Conservation (phyloP, 768 basidiomycete species). For the Mycena albidolilacea region DNA sequence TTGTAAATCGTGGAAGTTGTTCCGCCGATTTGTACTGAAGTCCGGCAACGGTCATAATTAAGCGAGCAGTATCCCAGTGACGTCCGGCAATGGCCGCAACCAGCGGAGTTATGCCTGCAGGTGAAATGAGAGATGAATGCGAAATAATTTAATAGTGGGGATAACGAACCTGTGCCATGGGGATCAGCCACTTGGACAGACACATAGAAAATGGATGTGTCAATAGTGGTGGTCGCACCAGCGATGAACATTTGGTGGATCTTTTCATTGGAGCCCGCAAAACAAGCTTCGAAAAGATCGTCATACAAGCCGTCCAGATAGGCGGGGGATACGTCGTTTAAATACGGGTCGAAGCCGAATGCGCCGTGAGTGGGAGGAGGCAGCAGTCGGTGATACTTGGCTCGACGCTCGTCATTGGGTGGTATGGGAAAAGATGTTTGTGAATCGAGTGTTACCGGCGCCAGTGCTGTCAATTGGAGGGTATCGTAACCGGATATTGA, state of each 20-base stretch:
- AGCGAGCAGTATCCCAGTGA: conserved; percentile 71
- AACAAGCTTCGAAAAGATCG: conserved; percentile 71
- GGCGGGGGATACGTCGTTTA: too few relatives aligned
- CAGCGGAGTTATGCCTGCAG: conserved; percentile 62
- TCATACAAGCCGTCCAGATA: conserved; percentile 55
- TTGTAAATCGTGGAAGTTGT: conserved; percentile 36
- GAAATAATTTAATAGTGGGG: too few relatives aligned
- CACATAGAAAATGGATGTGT: background rate
- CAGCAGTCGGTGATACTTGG: background rate
- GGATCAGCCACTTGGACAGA: background rate
- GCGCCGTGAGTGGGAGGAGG: conserved; percentile 42
- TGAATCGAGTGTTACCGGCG: background rate
- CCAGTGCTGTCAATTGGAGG: background rate
- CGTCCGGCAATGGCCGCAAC: conserved; percentile 63
- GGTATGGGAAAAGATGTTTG: background rate
- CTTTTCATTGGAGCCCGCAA: conserved; percentile 63
- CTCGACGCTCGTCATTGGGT: background rate
- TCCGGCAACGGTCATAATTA: conserved; percentile 67
- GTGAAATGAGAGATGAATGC: background rate
- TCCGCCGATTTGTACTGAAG: conserved; percentile 65
- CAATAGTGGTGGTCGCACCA: conserved; percentile 44
- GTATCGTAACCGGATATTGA: background rate
- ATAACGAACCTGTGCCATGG: background rate
- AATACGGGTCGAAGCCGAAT: conserved; percentile 26
- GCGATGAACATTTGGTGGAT: conserved; percentile 65